Evolutionary conservation across 345 rosid genomes (phyloP), one percentile per base, ranked within the genome.

Genomic region (Corchorus olitorius): DNA sequence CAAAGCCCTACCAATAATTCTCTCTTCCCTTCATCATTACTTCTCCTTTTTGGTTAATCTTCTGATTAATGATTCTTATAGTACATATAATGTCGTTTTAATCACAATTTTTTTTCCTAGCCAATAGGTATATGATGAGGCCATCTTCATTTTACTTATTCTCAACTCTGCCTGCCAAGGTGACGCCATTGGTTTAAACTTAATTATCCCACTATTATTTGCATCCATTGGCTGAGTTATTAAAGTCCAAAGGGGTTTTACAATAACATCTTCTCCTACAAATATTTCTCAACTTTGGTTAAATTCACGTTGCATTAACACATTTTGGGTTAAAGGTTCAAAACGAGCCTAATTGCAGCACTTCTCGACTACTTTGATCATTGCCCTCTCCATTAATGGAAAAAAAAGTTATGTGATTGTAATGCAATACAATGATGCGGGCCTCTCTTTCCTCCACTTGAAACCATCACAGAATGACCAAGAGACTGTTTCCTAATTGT

Each of bases 21-120:
- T 72, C 68, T 54, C 43, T 27, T 34, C 34, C 48, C 66, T 55
- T 66, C 77, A 77, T 77, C 61, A 75, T 83, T 70, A 77, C 73
- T 50, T 71, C 66, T 65, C 33, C 75, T 77, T 78, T 75, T 54
- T 15, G 22, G 48, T 75, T 75, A 76, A 79, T 76, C 80, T 68
- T 73, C 73, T 3, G 4, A 19, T 49, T 73, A 80, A 83, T 83
- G 68, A 83, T 83, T 72, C 59, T 70, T 13, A 60, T 50, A 20
- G 69, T 80, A 49, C 75, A 62, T 70, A 37, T 70, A 37, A 52
- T 46, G n/a, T 15, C 49, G 3, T 11, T 17, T 2, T 56, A 48
- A 45, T 48, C 69, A n/a, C 17, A 27, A 27, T 27, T 14, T 39
- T 62, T 8, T n/a, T 15, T 11, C 39, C 12, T 1, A 10, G 16